phyloP scores from a whole-genome alignment of 2,329 filamentous ascomycete genomes.

The Botryotinia convoluta region DNA sequence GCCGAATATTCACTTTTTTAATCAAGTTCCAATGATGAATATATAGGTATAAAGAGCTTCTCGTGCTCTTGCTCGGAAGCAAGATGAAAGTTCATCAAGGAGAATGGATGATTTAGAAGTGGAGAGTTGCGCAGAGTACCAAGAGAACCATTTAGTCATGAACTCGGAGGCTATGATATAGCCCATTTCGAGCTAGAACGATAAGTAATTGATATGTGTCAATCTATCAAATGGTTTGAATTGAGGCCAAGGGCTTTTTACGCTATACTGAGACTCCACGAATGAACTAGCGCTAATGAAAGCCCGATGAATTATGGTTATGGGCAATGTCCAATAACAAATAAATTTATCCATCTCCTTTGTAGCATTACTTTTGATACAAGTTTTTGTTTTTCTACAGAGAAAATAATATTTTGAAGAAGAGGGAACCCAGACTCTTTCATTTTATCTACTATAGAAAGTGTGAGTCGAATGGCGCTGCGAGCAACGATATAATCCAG shows the following conservation, averaged over 20 bases:
- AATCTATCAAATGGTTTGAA: background rate
- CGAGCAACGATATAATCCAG: constrained; percentile 12
- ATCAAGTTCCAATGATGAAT: background rate
- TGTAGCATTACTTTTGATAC: background rate
- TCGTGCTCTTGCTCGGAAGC: background rate
- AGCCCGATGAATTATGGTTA: background rate
- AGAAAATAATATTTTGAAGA: constrained; percentile 28
- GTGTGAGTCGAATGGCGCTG: constrained; percentile 15
- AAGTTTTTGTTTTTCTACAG: background rate
- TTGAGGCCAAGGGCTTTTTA: background rate
- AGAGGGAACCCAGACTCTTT: constrained; percentile 11
- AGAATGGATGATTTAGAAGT: background rate
- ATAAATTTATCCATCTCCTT: constrained; percentile 11
- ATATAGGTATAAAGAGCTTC: background rate
- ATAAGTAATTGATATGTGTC: background rate
- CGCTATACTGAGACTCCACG: background rate
- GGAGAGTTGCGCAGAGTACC: background rate
- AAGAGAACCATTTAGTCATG: background rate
- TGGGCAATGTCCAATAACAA: too few relatives aligned
- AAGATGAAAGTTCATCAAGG: background rate
- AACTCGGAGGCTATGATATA: background rate
- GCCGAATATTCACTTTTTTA: background rate
- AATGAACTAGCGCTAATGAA: background rate
- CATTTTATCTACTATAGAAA: constrained; percentile 19
- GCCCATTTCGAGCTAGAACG: too few relatives aligned